Evolutionary conservation across 352 stramenopile genomes (phyloP), one percentile per base, ranked within the genome.

Genomic region (Phytophthora crassamura): DNA sequence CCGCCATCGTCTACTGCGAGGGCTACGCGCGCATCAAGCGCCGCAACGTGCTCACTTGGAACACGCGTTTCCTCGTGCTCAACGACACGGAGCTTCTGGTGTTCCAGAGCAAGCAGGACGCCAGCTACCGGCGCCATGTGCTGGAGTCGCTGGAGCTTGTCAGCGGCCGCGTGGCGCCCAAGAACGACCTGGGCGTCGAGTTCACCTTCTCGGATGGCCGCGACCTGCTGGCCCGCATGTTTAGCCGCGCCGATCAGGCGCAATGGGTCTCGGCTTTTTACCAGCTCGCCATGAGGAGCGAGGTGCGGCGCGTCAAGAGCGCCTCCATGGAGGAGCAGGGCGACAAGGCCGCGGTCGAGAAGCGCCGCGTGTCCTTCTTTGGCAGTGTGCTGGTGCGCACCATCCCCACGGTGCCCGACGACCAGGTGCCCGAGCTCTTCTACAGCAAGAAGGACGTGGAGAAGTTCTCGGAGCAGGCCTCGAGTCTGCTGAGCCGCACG

Each of bases 211-310:
- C 49, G 3, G 76, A 89, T 47, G 80, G 78, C 25, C 75, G 75
- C 4, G 74, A 88, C 46, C 67, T 79, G 30, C 39, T 86, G 38
- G 74, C 40, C 5, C 79, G 82, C 41, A 59, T 85, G 4, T 89
- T 89, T 42, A 83, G 71, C 46, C 77, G 80, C 33, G 74, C 62
- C 22, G 82, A 91, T 39, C 72, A 87, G 39, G 78, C 80, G 7
- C 67, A 76, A 25, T 91, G 82, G 82, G 69, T 88, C 60, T 88
- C 82, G 30, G 82, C 82, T 14, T 89, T 89, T 57, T 78, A 91
- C 36, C 79, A 82, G 1, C 64, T 91, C 36, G 72, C 73, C 15
- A 57, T 89, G 41, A 75, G 69, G 55, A 72, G 62, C 18, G 82
- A 86, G 5, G 67, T 67, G 41, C 70, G 74, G 8, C 68, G 56